Evolutionary conservation across 352 stramenopile genomes (phyloP).

Genomic region (Aphanomyces astaci): DNA sequence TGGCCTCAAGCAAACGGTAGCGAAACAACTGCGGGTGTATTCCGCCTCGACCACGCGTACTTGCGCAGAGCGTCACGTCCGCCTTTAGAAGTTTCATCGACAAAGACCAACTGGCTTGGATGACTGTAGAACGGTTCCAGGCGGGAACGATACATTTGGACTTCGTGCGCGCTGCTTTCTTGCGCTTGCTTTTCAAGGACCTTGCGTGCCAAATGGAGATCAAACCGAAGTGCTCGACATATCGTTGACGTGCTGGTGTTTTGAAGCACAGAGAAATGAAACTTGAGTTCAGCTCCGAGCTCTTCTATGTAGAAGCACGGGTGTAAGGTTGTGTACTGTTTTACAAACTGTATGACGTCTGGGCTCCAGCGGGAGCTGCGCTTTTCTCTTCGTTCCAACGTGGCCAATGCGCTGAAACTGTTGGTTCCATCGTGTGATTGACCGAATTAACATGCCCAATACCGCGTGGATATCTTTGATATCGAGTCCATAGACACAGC

Average conservation of each 20-base stretch:
- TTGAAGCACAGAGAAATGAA: background rate
- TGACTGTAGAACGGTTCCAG: conserved; percentile 23
- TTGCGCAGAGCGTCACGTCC: conserved; percentile 15
- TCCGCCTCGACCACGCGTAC: conserved; percentile 23
- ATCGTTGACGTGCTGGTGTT: conserved; percentile 23
- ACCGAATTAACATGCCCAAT: conserved; percentile 8
- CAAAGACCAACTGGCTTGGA: conserved; percentile 22
- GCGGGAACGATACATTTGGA: background rate
- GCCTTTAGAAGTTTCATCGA: conserved; percentile 25
- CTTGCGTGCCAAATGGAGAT: conserved; percentile 24
- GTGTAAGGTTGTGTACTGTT: conserved; percentile 23
- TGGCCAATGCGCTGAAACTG: conserved; percentile 16
- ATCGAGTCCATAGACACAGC: conserved; percentile 26
- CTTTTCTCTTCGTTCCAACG: background rate
- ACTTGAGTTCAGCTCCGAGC: conserved; percentile 17
- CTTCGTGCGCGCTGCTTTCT: conserved; percentile 11
- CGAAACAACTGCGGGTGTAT: conserved; percentile 10
- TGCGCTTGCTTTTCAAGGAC: conserved; percentile 17
- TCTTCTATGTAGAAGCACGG: conserved; percentile 32
- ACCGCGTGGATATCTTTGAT: background rate
- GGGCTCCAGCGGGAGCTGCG: background rate
- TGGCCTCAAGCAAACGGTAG: conserved; percentile 22
- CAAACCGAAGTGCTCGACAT: conserved; percentile 26
- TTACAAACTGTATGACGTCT: conserved; percentile 18
- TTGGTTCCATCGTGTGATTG: conserved; percentile 7